Evolutionary conservation across 2,329 filamentous ascomycete genomes (phyloP), one percentile per base, ranked within the genome.

Genomic region (Ilyonectria robusta): DNA sequence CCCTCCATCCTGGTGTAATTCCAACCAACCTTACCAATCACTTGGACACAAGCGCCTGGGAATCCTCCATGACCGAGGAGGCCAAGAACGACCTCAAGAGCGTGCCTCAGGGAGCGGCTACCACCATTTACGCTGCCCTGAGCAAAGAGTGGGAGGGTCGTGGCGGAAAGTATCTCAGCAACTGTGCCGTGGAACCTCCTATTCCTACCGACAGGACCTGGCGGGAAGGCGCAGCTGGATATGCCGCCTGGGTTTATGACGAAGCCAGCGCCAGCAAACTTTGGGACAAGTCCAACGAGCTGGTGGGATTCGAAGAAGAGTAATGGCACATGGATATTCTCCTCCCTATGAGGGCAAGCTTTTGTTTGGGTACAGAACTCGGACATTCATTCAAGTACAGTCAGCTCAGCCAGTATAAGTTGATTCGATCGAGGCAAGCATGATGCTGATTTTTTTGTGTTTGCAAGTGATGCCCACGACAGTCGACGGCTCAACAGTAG

Each of bases 121-220:
- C 46, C 21, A 50, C 46, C 6, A 50, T 50, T 50, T 50, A 50
- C 26, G 46, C 46, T 3, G 46, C 46, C 19, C 46, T 50, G 26
- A 50, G 46, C 26, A 50, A 50, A 29, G 46, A 50, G 21, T 50
- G 46, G 46, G 46, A 50, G 46, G 46, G 46, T 26, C 46, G 46
- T 50, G 46, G 46, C 29, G 46, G 46, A 29, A 50, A 29, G 46
- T 47, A 47, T 47, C 44, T 47, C 17, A 47, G 44, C 21, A 47
- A 47, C 21, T 47, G 44, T 23, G 21, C n/a, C 21, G 44, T 19
- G 21, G 44, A 47, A 23, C 44, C 21, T 9, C 44, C 44, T n/a
- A 13, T 47, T 8, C 9, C 9, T 9, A 9, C 9, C 17, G 44
- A 47, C 10, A 23, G 9, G 4, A 8, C 3, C 44, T 47, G 21